Percentiles rank a stretch among this genome's conserved stretches.
Conservation (phyloP, 139 green algal species). For the Nannochloris sp. region DNA sequence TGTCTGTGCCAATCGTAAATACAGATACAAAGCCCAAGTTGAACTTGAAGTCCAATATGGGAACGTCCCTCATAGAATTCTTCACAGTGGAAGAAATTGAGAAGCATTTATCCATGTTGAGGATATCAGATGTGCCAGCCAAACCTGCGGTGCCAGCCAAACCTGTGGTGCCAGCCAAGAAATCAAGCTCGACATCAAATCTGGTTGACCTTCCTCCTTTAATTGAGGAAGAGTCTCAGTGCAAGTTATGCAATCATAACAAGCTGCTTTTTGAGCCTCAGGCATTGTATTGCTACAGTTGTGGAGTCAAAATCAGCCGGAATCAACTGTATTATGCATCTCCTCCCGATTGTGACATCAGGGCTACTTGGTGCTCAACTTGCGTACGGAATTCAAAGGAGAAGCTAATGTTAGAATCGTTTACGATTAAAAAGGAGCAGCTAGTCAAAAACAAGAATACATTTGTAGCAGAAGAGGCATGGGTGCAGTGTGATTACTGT, state of each 20-base stretch:
- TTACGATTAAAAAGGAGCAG: slow-evolving; percentile 41
- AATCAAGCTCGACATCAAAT: too few species aligned
- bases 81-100: slow-evolving; percentile 73
- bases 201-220: neutral
- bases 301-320: slow-evolving; percentile 85
- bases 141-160: neutral
- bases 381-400: slow-evolving; percentile 54
- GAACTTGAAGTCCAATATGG: slow-evolving; percentile 28
- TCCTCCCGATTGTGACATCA: slow-evolving; percentile 32
- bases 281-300: slow-evolving; percentile 85
- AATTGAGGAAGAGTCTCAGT: slow-evolving; percentile 45
- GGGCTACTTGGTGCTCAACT: slow-evolving; percentile 71
- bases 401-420: neutral
- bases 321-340: slow-evolving; percentile 52
- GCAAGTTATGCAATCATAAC: slow-evolving; percentile 65
- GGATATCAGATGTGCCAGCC: neutral
- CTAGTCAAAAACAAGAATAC: slow-evolving; percentile 90
- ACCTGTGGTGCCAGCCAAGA: neutral
- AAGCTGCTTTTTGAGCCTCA: slow-evolving; percentile 91
- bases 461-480: slow-evolving; percentile 83
- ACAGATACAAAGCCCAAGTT: slow-evolving; percentile 21
- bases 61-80: slow-evolving; percentile 85
- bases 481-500: slow-evolving; percentile 95
- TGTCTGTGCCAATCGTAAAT: slow-evolving; percentile 7
- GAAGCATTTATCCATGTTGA: slow-evolving; percentile 43